Evolutionary conservation across 1,139 yeast genomes (phyloP).

Genomic region (Diutina mesorugosa): DNA sequence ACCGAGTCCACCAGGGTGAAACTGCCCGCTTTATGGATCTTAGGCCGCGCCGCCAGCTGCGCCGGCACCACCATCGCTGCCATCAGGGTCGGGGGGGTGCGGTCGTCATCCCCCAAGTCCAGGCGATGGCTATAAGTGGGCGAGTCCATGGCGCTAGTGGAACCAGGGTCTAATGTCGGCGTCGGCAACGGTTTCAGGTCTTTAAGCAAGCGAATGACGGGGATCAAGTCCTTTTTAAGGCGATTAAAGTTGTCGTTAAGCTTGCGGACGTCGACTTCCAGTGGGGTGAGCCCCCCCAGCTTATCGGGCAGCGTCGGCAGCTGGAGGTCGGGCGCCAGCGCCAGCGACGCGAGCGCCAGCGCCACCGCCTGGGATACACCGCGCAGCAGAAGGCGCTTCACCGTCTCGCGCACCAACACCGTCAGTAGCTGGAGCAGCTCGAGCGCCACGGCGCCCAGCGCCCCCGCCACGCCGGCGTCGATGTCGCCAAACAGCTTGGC

Average conservation of each 20-base stretch:
- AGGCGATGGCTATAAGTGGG: not conserved
- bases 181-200: constrained; percentile 48
- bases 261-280: constrained; percentile 17
- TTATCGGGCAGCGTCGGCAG: constrained; percentile 1
- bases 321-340: not conserved
- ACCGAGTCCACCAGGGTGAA: not conserved
- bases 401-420: not conserved
- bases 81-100: not conserved
- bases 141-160: not conserved
- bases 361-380: constrained; percentile 17
- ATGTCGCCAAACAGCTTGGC: constrained; percentile 20
- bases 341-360: constrained; percentile 13
- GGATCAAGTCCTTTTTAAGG: constrained; percentile 39
- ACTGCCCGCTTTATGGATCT: not conserved
- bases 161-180: constrained; percentile 27
- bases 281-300: constrained; percentile 3
- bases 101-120: not conserved
- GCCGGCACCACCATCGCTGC: not conserved
- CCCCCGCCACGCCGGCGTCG: constrained; percentile 15
- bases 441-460: constrained; percentile 20
- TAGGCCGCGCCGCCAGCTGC: not conserved
- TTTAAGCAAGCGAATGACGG: constrained; percentile 36
- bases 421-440: constrained; percentile 10
- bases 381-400: not conserved
- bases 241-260: constrained; percentile 36